These are phyloP conservation scores for Xylariaceae sp. DNA, from an alignment of 2,329 filamentous ascomycete species.

Conservation along the genomic window DNA sequence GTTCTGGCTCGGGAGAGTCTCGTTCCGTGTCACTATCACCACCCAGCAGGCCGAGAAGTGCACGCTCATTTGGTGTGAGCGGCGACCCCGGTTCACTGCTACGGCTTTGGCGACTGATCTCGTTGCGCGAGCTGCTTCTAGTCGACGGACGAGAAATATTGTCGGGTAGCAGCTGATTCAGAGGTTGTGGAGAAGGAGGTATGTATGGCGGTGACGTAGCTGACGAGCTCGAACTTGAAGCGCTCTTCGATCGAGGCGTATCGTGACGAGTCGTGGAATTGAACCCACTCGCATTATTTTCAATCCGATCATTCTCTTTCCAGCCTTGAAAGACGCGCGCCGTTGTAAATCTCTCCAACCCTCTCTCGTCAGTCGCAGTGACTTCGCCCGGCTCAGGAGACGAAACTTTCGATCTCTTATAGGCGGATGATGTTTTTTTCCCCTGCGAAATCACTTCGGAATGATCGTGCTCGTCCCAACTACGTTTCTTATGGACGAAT, in stretches of 20 bases:
- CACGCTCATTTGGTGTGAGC: constrained; percentile 28
- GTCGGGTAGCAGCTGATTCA: no score
- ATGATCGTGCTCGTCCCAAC: constrained; percentile 14
- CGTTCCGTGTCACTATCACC: constrained; percentile 21
- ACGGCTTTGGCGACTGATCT: background rate
- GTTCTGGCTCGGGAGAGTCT: constrained; percentile 18
- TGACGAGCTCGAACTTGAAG: no score
- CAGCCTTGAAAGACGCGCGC: no score
- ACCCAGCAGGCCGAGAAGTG: constrained; percentile 27
- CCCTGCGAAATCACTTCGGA: background rate
- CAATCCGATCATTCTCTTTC: no score
- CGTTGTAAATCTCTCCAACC: no score
- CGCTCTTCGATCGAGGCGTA: no score
- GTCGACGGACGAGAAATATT: constrained; percentile 7
- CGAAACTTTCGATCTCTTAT: constrained; percentile 17
- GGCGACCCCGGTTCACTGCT: constrained; percentile 21
- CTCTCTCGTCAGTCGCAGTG: constrained; percentile 12
- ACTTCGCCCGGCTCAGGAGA: constrained; percentile 29
- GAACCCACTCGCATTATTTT: no score
- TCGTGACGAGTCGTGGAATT: no score
- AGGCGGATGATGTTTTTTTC: background rate
- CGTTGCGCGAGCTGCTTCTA: constrained; percentile 10
- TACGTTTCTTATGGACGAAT: constrained; percentile 16
- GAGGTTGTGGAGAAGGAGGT: no score
- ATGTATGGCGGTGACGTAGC: no score